Conservation (phyloP, 768 basidiomycete species). For the Mycena kentingensis region DNA sequence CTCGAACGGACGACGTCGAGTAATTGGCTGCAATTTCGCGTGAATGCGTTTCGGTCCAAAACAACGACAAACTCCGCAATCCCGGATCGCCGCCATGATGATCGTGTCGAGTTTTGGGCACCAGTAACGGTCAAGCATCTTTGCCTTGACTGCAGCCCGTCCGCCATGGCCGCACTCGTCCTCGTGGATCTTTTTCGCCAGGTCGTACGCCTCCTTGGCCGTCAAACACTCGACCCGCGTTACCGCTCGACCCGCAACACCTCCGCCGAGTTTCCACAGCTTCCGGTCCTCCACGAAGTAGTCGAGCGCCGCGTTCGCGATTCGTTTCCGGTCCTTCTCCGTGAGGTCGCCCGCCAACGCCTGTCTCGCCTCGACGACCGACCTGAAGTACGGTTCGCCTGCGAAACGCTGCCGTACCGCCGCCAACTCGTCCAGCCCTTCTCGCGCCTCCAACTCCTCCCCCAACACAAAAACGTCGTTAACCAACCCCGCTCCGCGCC, state of each 20-base stretch:
- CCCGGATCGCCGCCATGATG: constrained; percentile 5
- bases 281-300: constrained; percentile 16
- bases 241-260: not conserved
- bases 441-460: not conserved
- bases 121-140: not conserved
- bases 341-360: not conserved
- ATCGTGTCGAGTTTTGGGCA: constrained; percentile 5
- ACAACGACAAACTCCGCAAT: not conserved
- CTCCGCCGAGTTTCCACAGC: constrained; percentile 19
- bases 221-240: constrained; percentile 11
- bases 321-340: not conserved
- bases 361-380: not conserved
- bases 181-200: not conserved
- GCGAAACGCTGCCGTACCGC: constrained; percentile 21
- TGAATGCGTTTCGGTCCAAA: not conserved
- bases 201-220: not conserved
- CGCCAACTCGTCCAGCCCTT: not conserved
- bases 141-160: not conserved
- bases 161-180: not conserved
- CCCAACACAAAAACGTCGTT: constrained; percentile 23
- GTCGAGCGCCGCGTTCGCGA: constrained; percentile 1
- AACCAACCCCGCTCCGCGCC: constrained; percentile 17
- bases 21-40: not conserved
- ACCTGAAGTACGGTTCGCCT: constrained; percentile 13
- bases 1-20: not conserved